Base-by-base conservation (phyloP, 2,329 filamentous ascomycete species). In the Phaeosphaeriaceae sp. region DNA sequence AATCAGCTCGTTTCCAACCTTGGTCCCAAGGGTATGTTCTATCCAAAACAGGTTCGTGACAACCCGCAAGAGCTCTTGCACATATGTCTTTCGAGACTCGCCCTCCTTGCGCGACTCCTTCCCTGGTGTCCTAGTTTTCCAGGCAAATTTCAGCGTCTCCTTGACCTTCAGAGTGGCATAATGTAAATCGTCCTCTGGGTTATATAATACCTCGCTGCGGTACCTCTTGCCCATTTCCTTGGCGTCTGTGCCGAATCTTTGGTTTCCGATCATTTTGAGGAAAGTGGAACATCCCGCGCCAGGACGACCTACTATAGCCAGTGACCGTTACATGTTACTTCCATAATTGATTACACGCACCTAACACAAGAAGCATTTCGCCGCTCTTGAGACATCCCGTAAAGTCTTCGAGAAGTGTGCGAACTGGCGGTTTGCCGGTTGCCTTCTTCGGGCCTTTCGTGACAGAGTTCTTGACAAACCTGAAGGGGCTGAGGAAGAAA, bases 131-230 rank as follows among this genome's bases (percentile, higher is more conserved):
- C 87, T 79, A 1, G 85, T 84, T 42, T 85, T 82, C 1, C 89
- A 80, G 0, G 89, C 89, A 65, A 92, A 92, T 42, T 84, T 80
- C 0, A 93, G 77, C 0, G 89, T 93, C 56, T 90, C 81, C 1
- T 87, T 84, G 9, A 92, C 88, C 0, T 86, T 90, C 17, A 94
- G 75, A n/a, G 89, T 86, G 0, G 89, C 86, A 56, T 91, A 92
- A 66, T 92, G 89, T 21, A 87, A 80, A 66, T 91, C 88, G 21
- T 87, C 84, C 73, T 93, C 89, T 12, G 90, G 86, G 59, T 90
- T 91, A 68, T 93, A 92, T 11, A 90, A 77, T 1, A 87, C 67
- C 70, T 85, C 86, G 33, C 85, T 85, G 50, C 83, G 81, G 63
- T 87, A 88, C 60, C 86, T 78, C 54, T 82, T 79, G 3, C 65